phyloP scores from a whole-genome alignment of 345 rosid species.

The Clarkia xantiana region DNA sequence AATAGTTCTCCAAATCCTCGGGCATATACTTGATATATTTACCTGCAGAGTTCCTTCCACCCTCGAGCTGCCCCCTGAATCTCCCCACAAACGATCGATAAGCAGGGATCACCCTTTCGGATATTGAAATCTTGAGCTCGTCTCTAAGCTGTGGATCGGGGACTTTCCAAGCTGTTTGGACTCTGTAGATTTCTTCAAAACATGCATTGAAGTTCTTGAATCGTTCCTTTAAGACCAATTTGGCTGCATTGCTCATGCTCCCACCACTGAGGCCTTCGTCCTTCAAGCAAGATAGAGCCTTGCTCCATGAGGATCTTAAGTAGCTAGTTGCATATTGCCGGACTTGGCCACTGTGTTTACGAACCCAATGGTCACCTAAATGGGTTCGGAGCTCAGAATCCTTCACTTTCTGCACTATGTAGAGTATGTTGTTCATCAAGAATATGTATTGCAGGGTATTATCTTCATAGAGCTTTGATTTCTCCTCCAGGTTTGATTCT shows the following conservation, averaged over 20 bases:
- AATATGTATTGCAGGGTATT: constrained; percentile 59
- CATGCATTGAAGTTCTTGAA: constrained; percentile 78
- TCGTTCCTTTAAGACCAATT: constrained; percentile 67
- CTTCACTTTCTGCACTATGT: constrained; percentile 83
- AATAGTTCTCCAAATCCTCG: constrained; percentile 74
- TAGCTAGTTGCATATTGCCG: constrained; percentile 82
- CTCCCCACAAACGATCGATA: constrained; percentile 82
- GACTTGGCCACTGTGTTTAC: constrained; percentile 63
- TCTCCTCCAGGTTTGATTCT: constrained; percentile 79
- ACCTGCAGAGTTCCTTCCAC: constrained; percentile 76
- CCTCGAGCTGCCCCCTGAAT: constrained; percentile 66
- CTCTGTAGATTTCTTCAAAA: constrained; percentile 75
- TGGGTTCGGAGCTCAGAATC: constrained; percentile 70
- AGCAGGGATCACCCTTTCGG: constrained; percentile 79
- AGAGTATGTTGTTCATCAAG: constrained; percentile 79
- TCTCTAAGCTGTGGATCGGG: constrained; percentile 92
- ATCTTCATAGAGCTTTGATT: constrained; percentile 71
- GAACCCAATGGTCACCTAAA: constrained; percentile 89
- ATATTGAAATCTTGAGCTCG: constrained; percentile 82
- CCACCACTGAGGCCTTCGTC: constrained; percentile 68
- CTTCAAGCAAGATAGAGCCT: constrained; percentile 60
- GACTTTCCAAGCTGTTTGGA: constrained; percentile 93
- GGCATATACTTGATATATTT: constrained; percentile 88
- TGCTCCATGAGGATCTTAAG: constrained; percentile 86
- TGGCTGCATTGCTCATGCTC: constrained; percentile 57